These are phyloP conservation scores for Brassica nigra DNA, from an alignment of 345 rosid genomes.

Conservation along the genomic window DNA sequence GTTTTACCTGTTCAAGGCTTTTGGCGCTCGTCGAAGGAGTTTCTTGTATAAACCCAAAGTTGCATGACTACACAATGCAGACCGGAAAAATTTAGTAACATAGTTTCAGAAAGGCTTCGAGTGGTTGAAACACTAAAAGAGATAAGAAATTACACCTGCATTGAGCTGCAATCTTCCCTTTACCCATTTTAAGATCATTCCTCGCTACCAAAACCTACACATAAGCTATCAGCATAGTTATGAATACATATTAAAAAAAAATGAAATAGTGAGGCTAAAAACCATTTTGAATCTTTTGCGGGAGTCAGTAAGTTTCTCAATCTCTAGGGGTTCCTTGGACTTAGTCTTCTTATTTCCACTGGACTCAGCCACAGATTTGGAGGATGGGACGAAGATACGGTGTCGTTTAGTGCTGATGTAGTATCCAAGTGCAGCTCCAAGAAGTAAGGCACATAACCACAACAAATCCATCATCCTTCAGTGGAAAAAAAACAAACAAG, in stretches of 20 bases:
- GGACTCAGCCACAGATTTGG: constrained; percentile 37
- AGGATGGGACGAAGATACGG: constrained; percentile 42
- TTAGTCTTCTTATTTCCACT: constrained; percentile 45
- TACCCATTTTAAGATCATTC: constrained; percentile 98
- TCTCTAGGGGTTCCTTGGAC: constrained; percentile 67
- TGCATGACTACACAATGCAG: constrained; percentile 70
- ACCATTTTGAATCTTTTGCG: constrained; percentile 89
- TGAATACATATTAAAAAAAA: background rate
- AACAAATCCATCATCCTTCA: constrained; percentile 55
- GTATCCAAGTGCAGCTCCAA: constrained; percentile 83
- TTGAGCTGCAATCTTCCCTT: constrained; percentile 98
- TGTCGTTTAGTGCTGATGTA: constrained; percentile 59
- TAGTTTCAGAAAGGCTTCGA: background rate
- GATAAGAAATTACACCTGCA: constrained; percentile 61
- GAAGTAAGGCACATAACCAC: constrained; percentile 68
- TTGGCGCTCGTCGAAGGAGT: constrained; percentile 76
- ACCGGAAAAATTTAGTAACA: background rate
- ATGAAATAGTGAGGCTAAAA: background rate
- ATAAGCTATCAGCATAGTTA: background rate
- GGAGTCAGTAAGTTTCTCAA: constrained; percentile 79
- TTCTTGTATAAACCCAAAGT: constrained; percentile 93
- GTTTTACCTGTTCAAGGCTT: constrained; percentile 73
- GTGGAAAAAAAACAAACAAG: background rate
- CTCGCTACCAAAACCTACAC: constrained; percentile 88
- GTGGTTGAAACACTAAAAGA: background rate